Conservation (phyloP, 495 filamentous ascomycete species). For the Aspergillus nanangensis region DNA sequence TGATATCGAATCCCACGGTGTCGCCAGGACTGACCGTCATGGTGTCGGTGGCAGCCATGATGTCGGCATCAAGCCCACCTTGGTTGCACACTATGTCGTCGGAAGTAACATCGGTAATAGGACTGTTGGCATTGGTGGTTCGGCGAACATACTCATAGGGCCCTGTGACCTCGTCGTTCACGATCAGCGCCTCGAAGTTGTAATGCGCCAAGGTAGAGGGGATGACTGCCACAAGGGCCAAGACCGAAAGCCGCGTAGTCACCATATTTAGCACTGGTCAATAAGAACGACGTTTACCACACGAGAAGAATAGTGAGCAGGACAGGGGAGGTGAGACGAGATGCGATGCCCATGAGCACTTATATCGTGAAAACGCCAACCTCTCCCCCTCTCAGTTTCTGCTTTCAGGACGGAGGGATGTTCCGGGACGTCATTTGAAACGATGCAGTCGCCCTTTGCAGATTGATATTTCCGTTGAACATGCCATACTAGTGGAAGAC, state of each 20-base stretch:
- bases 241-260: not conserved
- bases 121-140: slow-evolving; percentile 8
- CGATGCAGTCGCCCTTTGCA: not conserved
- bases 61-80: slow-evolving; percentile 7
- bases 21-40: slow-evolving; percentile 13
- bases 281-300: not conserved
- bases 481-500: not conserved
- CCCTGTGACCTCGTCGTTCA: not conserved
- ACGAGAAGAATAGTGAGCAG: not conserved
- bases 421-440: not conserved
- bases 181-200: not conserved
- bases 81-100: slow-evolving; percentile 17
- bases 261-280: too few relatives aligned
- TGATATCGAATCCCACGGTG: slow-evolving; percentile 13
- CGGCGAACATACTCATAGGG: not conserved
- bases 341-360: not conserved
- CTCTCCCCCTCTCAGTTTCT: not conserved
- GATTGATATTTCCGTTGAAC: not conserved
- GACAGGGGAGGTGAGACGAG: not conserved
- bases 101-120: slow-evolving; percentile 14
- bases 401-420: not conserved
- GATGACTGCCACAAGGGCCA: not conserved
- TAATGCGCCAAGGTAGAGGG: not conserved
- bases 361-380: not conserved
- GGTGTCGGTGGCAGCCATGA: slow-evolving; percentile 9